Evolutionary conservation across 202 grass and related monocot species (phyloP), one percentile per base, ranked within the genome.

Genomic region (Bolboschoenoplectus hybrid): DNA sequence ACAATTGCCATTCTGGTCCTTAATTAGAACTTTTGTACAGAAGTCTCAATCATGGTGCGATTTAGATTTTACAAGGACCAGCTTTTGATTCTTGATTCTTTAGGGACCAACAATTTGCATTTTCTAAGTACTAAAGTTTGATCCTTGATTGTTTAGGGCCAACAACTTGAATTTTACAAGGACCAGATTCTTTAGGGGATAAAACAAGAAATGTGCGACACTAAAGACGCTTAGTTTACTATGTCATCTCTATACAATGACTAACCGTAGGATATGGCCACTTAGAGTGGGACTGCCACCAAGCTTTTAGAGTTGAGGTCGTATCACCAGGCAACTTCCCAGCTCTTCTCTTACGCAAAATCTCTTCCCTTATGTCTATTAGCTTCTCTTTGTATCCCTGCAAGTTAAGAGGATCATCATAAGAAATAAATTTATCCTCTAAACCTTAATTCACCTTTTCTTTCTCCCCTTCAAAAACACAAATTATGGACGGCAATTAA

Each of bases 251-350:
- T 35, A 60, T n/a, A 63, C 53, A 6, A 46, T n/a, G 51, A 90
- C 91, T 89, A 82, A 95, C 93, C 75, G 93, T 95, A 74, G 93
- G 93, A 62, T 95, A 95, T 63, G 93, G 93, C 93, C 93, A 95
- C 84, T 95, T 92, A 5, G 91, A 85, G 63, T 95, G 91, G 40
- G 93, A 92, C 69, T 95, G 93, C 93, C 93, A 95, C 93, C 93
- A 95, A 74, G 91, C 76, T 85, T 95, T 95, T 14, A 95, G 79
- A 63, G 86, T 88, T 74, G 89, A 92, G 85, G 93, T 95, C 1
- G 91, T 91, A 61, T 92, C 93, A 56, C 93, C 93, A 52, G 93
- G 93, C 19, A 95, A 89, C 67, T 95, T 95, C 53, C 93, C 93
- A 44, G 93, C 93, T 87, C 93, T 89, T 81, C 93, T 65, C 70